A percentile compares a stretch with the other conserved stretches of the same genome.
phyloP scores from a whole-genome alignment of 495 filamentous ascomycete genomes.

The Aspergillus affinis region DNA sequence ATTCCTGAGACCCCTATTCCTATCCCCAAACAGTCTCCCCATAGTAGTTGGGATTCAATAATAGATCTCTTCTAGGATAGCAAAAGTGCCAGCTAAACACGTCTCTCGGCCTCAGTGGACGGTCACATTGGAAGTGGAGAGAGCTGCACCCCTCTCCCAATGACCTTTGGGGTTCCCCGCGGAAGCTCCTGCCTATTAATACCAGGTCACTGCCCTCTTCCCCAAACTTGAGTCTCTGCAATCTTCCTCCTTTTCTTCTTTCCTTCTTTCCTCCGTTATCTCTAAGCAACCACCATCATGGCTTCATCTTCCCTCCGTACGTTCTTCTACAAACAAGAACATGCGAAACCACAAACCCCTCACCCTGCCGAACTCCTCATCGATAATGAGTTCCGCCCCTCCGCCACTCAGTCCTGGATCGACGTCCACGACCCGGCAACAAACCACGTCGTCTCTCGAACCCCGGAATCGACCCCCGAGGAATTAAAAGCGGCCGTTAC shows the following conservation, averaged over 20 bases:
- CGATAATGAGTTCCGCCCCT: slow-evolving; percentile 83
- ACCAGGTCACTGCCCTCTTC: not conserved
- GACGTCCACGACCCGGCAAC: slow-evolving; percentile 95
- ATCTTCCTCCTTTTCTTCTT: not conserved
- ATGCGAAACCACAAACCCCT: not conserved
- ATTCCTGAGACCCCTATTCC: no score
- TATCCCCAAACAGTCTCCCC: no score
- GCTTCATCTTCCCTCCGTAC: not conserved
- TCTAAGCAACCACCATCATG: not conserved
- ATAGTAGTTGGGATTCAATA: no score
- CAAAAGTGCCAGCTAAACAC: not conserved
- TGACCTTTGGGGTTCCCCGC: not conserved
- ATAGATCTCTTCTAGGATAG: no score
- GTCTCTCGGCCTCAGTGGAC: not conserved
- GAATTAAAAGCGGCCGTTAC: slow-evolving; percentile 86
- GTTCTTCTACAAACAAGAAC: not conserved
- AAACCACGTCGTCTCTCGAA: slow-evolving; percentile 94
- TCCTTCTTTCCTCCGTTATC: not conserved
- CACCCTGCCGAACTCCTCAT: slow-evolving; percentile 45
- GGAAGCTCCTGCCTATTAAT: not conserved
- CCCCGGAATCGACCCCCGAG: slow-evolving; percentile 88
- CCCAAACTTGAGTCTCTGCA: not conserved
- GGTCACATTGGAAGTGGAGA: not conserved
- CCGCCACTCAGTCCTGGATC: slow-evolving; percentile 77
- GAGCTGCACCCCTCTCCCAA: not conserved